Percentiles rank a stretch among this genome's conserved stretches.
These are phyloP conservation scores for Aspergillus olivimuriae DNA, from an alignment of 495 filamentous ascomycete species.

Conservation along the genomic window DNA sequence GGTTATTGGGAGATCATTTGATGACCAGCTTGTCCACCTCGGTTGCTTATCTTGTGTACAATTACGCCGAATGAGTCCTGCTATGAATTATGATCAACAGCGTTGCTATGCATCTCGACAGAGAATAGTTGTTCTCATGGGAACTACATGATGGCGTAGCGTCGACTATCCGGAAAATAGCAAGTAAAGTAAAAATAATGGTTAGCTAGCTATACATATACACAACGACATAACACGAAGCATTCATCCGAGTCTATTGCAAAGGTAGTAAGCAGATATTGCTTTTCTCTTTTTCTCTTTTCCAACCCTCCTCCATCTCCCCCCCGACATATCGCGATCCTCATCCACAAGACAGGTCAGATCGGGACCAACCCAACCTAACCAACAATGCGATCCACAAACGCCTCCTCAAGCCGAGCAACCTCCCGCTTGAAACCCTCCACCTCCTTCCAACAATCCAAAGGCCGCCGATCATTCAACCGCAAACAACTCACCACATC, in stretches of 20 bases:
- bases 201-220: constrained; percentile 15
- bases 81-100: no score
- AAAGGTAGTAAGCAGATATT: background rate
- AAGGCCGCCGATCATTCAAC: constrained; percentile 77
- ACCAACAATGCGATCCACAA: constrained; percentile 77
- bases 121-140: no score
- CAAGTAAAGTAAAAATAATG: constrained; percentile 1
- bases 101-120: no score
- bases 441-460: constrained; percentile 96
- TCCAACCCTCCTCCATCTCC: no score
- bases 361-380: constrained; percentile 18
- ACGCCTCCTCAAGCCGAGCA: constrained; percentile 71
- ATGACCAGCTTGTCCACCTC: no score
- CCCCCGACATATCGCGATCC: no score
- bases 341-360: no score
- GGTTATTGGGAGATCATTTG: constrained; percentile 71
- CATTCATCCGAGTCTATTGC: no score
- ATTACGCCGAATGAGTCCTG: no score
- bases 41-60: no score
- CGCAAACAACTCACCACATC: constrained; percentile 78
- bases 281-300: background rate
- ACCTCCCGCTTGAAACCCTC: constrained; percentile 85
- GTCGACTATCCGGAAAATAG: background rate
- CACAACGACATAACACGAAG: background rate
- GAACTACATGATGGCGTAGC: no score